Percentiles rank a stretch among this genome's conserved stretches.
phyloP scores from a whole-genome alignment of 306 rosid species.

The Elaeagnus macrophylla region DNA sequence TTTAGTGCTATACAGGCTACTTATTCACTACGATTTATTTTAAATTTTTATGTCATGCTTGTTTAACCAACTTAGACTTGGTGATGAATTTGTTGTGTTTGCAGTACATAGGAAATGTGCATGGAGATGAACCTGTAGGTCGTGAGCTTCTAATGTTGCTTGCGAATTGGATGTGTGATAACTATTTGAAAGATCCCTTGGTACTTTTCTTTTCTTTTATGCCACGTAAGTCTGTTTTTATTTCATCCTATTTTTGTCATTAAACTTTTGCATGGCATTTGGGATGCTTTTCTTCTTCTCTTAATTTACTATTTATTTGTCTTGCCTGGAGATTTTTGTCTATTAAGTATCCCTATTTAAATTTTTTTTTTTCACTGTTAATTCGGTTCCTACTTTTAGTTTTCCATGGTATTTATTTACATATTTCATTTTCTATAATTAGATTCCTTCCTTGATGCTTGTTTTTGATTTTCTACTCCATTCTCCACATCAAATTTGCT shows the following conservation, averaged over 20 bases:
- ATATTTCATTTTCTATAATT: too few species aligned
- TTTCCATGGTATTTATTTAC: too few species aligned
- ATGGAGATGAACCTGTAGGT: constrained; percentile 96
- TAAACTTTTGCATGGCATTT: not conserved
- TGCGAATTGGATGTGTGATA: constrained; percentile 94
- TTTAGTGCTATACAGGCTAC: not conserved
- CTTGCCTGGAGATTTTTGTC: not conserved
- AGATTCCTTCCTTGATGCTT: too few species aligned
- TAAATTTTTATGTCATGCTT: not conserved
- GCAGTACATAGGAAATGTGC: constrained; percentile 96
- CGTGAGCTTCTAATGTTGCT: constrained; percentile 70
- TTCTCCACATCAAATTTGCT: too few species aligned
- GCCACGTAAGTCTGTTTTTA: not conserved
- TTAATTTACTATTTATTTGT: not conserved
- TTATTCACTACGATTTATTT: not conserved
- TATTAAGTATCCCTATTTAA: too few species aligned
- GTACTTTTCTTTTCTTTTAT: constrained; percentile 34
- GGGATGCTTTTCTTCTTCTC: not conserved
- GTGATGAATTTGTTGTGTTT: constrained; percentile 26
- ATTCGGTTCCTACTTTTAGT: too few species aligned
- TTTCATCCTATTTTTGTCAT: not conserved
- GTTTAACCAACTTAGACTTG: constrained; percentile 16
- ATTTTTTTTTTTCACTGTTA: too few species aligned
- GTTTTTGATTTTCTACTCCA: too few species aligned
- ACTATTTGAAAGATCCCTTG: constrained; percentile 70